Conservation (phyloP, 306 rosid genomes). For the Vigna angularis region DNA sequence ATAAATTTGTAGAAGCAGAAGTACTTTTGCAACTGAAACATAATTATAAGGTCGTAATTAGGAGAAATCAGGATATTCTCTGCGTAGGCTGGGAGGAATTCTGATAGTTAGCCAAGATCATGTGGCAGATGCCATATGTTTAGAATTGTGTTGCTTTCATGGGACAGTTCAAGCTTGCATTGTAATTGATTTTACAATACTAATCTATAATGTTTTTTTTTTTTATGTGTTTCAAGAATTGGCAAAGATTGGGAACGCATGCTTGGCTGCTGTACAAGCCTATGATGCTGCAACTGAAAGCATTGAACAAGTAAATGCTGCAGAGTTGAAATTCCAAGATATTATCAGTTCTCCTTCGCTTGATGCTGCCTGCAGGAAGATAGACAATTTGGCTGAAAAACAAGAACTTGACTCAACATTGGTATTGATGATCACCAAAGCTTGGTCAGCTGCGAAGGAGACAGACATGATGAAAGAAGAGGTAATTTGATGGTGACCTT, state of each 20-base stretch:
- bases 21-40: neutral
- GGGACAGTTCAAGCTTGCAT: conserved; percentile 16
- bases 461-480: conserved; percentile 82
- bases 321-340: conserved; percentile 92
- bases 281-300: conserved; percentile 83
- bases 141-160: conserved; percentile 6
- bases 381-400: conserved; percentile 89
- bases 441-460: conserved; percentile 97
- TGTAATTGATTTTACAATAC: neutral
- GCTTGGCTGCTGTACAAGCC: conserved; percentile 88
- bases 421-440: conserved; percentile 96
- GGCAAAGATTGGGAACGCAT: conserved; percentile 73
- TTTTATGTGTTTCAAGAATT: conserved; percentile 56
- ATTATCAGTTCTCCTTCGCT: conserved; percentile 83
- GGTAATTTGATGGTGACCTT: conserved; percentile 55
- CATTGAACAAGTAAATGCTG: conserved; percentile 80
- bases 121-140: conserved; percentile 15
- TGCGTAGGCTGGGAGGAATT: conserved; percentile 8
- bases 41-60: neutral
- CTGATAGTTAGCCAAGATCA: conserved; percentile 18
- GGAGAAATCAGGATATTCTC: conserved; percentile 7
- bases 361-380: conserved; percentile 94
- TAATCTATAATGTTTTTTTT: conserved; percentile 6
- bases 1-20: conserved; percentile 15
- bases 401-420: conserved; percentile 85